Evolutionary conservation across 257 asterid species (phyloP), one percentile per base, ranked within the genome.

Genomic region (Salvia miltiorrhiza): DNA sequence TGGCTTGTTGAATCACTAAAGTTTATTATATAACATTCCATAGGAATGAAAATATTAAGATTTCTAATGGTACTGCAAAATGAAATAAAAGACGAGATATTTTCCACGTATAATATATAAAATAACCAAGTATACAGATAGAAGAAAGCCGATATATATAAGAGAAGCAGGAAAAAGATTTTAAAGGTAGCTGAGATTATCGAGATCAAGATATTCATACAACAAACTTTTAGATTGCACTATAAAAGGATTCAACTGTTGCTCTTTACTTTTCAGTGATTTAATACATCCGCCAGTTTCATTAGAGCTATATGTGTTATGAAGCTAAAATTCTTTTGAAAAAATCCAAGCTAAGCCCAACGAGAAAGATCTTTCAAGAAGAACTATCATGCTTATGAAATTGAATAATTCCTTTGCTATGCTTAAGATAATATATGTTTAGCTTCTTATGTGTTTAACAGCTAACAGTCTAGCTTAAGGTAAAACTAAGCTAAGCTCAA

Each of bases 401-500:
- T 20, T 21, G 13, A 5, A 21, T 37, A 39, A 33, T 33, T 49
- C 57, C 37, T 37, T 2, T 20, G 37, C 33, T 28, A 65, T 32
- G 52, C 47, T 43, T 8, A 37, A 58, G 37, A 58, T 35, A 44
- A 50, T 69, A 44, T 41, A 57, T 56, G 35, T 30, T 30, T 30
- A 4, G 4, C 6, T 30, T 1, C n/a, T n/a, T n/a, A 13, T 45
- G 20, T 45, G 6, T n/a, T 45, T n/a, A n/a, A 30, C 5, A 45
- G 52, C 9, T 45, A 4, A n/a, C 52, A 45, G 21, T 45, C 21
- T 45, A n/a, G 16, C 35, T 30, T 30, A 6, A 30, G 35, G n/a
- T 39, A 13, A 43, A 39, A 59, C 69, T 47, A 59, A 50, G 52
- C n/a, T 17, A 69, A 45, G 47, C 44, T 45, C 45, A 69, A 44